These are phyloP conservation scores for Neurospora sp. DNA, from an alignment of 495 filamentous ascomycete species.

Conservation along the genomic window DNA sequence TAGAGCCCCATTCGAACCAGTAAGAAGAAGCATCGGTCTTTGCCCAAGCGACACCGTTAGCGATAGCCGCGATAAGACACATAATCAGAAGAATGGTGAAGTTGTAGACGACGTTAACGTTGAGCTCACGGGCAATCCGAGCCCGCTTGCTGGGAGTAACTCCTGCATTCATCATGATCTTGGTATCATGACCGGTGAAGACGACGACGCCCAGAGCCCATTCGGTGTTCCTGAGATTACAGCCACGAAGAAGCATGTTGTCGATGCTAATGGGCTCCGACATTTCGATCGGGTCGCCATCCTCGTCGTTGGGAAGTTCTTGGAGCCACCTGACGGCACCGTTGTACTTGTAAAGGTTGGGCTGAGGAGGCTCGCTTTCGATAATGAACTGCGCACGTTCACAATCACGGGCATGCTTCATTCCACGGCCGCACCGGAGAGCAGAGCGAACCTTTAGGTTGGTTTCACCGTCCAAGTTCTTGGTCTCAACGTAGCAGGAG, in stretches of 20 bases:
- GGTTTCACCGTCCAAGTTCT: conserved; percentile 95
- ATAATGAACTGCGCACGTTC: conserved; percentile 78
- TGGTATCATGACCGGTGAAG: conserved; percentile 94
- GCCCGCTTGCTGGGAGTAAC: conserved; percentile 94
- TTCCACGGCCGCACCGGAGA: conserved; percentile 68
- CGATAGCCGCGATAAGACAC: conserved; percentile 77
- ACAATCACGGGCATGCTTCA: conserved; percentile 87
- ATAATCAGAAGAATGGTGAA: conserved; percentile 83
- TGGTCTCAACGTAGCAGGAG: conserved; percentile 95
- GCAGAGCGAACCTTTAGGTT: conserved; percentile 95
- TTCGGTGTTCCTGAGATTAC: conserved; percentile 88
- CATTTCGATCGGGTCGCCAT: conserved; percentile 58
- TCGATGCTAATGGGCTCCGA: conserved; percentile 89
- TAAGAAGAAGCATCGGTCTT: conserved; percentile 60
- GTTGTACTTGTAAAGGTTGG: conserved; percentile 90
- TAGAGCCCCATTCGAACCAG: conserved; percentile 81
- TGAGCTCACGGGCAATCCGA: conserved; percentile 81
- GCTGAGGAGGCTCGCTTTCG: conserved; percentile 83
- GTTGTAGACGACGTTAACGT: conserved; percentile 97
- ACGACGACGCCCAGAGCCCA: conserved; percentile 94
- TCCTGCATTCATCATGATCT: conserved; percentile 99
- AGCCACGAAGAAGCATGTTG: conserved; percentile 87
- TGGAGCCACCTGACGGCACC: conserved; percentile 84
- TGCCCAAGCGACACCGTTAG: conserved; percentile 75
- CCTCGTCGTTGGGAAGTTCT: conserved; percentile 46